phyloP scores from a whole-genome alignment of 257 asterid genomes.

The Nyctanthes arbortristis region DNA sequence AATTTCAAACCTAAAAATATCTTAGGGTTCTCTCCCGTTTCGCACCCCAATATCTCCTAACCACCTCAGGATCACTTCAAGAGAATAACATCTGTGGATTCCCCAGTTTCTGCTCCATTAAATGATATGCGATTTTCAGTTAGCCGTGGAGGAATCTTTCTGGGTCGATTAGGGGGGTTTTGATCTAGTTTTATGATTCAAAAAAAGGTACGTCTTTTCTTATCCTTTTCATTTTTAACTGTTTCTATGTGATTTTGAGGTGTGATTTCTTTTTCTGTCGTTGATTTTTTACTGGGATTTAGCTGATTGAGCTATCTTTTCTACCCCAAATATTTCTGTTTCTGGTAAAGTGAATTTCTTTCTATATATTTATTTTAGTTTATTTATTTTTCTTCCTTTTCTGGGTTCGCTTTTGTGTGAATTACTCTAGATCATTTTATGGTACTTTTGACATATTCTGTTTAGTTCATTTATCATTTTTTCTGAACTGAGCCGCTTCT shows the following conservation, averaged over 20 bases:
- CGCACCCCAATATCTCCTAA: constrained; percentile 26
- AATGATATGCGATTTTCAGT: constrained; percentile 9
- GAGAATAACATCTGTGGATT: not conserved
- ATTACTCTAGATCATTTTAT: not conserved
- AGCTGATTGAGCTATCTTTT: constrained; percentile 34
- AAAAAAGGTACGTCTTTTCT: constrained; percentile 23
- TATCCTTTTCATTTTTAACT: not conserved
- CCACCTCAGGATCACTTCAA: constrained; percentile 1
- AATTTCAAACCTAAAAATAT: constrained; percentile 40
- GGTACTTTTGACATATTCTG: not conserved
- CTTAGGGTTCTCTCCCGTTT: constrained; percentile 27
- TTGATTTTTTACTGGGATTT: constrained; percentile 19
- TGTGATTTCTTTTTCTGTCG: not conserved
- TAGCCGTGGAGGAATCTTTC: constrained; percentile 7
- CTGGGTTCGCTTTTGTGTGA: not conserved
- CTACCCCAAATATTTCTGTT: not conserved
- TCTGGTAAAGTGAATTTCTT: constrained; percentile 30
- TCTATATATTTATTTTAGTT: constrained; percentile 25
- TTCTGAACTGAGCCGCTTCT: not conserved
- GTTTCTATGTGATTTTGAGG: constrained; percentile 1
- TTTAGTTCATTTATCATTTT: not conserved
- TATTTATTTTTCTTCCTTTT: constrained; percentile 14
- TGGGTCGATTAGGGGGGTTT: constrained; percentile 24
- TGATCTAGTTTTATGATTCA: constrained; percentile 37
- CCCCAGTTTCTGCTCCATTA: not conserved